Percentiles rank a stretch among this genome's conserved stretches.
Conservation (phyloP, 768 basidiomycete genomes). For the Kwoniella botswanensis region DNA sequence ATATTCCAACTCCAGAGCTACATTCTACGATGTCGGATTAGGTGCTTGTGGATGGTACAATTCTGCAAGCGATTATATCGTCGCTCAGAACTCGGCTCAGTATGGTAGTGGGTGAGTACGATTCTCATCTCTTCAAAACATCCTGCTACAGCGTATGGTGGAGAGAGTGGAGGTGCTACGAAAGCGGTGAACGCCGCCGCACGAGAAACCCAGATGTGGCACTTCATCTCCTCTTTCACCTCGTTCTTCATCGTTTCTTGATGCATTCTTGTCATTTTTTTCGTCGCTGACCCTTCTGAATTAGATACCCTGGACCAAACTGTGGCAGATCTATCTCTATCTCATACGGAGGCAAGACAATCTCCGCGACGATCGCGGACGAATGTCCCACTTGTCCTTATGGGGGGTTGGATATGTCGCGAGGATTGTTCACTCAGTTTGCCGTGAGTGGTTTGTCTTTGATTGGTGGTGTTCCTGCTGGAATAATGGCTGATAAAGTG, state of each 20-base stretch:
- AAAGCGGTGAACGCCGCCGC: not conserved
- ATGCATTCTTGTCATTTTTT: not conserved
- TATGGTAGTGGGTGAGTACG: constrained; percentile 60
- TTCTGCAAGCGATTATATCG: constrained; percentile 58
- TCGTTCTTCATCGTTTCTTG: constrained; percentile 1
- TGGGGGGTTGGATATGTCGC: constrained; percentile 71
- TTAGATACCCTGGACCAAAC: constrained; percentile 66
- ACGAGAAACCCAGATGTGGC: not conserved
- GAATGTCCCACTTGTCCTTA: constrained; percentile 72
- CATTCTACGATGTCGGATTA: constrained; percentile 61
- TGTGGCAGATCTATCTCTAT: constrained; percentile 71
- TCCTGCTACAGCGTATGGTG: not conserved
- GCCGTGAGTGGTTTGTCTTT: constrained; percentile 42
- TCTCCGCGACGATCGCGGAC: constrained; percentile 68
- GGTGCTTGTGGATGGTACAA: constrained; percentile 61
- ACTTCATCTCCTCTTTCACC: not conserved
- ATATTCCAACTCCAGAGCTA: constrained; percentile 48
- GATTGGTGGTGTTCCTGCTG: not conserved
- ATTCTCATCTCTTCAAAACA: not conserved
- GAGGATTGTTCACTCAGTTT: constrained; percentile 71
- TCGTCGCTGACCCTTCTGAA: not conserved
- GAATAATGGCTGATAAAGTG: not conserved
- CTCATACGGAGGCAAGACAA: constrained; percentile 67
- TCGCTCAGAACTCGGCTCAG: constrained; percentile 60
- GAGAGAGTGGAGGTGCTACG: too few species aligned